A percentile compares a stretch with the other conserved stretches of the same genome.
Conservation (phyloP, 2,329 filamentous ascomycete species). For the Fusarium siculi region DNA sequence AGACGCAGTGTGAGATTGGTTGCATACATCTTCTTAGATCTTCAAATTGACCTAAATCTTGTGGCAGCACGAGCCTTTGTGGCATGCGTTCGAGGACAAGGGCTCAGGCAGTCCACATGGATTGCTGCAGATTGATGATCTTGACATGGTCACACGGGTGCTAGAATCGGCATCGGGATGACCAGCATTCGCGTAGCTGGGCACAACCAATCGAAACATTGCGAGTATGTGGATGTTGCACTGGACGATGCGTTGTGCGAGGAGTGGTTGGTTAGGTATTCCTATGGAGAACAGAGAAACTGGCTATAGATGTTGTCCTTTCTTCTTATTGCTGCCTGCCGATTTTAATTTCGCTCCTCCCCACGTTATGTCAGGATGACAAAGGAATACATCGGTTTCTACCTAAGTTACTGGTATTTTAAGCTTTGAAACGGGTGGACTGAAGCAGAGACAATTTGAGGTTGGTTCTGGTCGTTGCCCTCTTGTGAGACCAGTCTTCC, state of each 20-base stretch:
- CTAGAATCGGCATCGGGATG: constrained; percentile 18
- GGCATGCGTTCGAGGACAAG: constrained; percentile 20
- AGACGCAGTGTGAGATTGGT: constrained; percentile 8
- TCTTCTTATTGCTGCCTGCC: background rate
- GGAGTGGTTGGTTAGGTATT: background rate
- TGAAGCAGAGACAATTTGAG: background rate
- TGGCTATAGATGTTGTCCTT: background rate
- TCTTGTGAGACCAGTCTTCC: background rate
- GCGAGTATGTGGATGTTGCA: background rate
- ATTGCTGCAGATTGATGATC: constrained; percentile 35
- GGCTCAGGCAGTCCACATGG: constrained; percentile 12
- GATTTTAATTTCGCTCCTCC: background rate
- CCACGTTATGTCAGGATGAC: background rate
- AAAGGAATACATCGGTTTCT: background rate
- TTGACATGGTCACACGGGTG: constrained; percentile 26
- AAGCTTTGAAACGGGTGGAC: background rate
- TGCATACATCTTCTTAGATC: constrained; percentile 19
- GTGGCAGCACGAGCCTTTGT: constrained; percentile 31
- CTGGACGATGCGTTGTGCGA: background rate
- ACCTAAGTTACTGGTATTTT: background rate
- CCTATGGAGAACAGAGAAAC: background rate
- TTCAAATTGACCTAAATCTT: constrained; percentile 14
- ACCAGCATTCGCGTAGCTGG: constrained; percentile 6
- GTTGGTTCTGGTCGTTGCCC: background rate
- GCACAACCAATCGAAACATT: constrained; percentile 1